phyloP scores from a whole-genome alignment of 495 filamentous ascomycete species.

The Penicillium cataractarum region DNA sequence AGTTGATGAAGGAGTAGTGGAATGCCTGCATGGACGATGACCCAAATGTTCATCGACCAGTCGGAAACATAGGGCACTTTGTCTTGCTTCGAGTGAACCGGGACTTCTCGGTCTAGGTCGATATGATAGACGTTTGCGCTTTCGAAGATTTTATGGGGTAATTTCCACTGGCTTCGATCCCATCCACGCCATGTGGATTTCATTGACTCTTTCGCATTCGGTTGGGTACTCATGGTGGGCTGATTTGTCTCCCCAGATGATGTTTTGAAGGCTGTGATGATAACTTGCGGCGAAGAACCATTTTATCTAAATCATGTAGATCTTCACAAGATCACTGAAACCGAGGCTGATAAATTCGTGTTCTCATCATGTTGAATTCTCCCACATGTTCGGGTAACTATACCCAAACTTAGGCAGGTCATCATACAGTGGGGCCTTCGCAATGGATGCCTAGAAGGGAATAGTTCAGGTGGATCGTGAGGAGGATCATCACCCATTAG shows the following conservation, averaged over 20 bases:
- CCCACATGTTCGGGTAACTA: not conserved
- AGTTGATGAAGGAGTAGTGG: conserved; percentile 32
- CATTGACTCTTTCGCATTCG: conserved; percentile 34
- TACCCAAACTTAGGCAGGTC: not conserved
- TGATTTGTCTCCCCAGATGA: not conserved
- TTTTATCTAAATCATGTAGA: not conserved
- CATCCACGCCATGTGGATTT: conserved; percentile 39
- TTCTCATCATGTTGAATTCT: not conserved
- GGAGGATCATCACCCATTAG: not conserved
- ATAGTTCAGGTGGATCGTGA: not conserved
- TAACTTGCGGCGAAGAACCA: not conserved
- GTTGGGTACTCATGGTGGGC: not conserved
- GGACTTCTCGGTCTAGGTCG: conserved; percentile 27
- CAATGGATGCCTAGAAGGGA: conserved; percentile 4
- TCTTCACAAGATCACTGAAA: conserved; percentile 2
- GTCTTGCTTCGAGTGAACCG: conserved; percentile 31
- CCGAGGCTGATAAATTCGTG: not conserved
- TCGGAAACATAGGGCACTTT: conserved; percentile 33
- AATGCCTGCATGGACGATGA: conserved; percentile 26
- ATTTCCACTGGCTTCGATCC: conserved; percentile 28
- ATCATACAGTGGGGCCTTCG: not conserved
- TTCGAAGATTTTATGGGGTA: conserved; percentile 29
- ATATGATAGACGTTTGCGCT: conserved; percentile 27
- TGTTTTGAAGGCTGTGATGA: not conserved
- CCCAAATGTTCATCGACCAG: conserved; percentile 26